Evolutionary conservation across 768 basidiomycete species (phyloP).

Genomic region (Leccinum boreale): DNA sequence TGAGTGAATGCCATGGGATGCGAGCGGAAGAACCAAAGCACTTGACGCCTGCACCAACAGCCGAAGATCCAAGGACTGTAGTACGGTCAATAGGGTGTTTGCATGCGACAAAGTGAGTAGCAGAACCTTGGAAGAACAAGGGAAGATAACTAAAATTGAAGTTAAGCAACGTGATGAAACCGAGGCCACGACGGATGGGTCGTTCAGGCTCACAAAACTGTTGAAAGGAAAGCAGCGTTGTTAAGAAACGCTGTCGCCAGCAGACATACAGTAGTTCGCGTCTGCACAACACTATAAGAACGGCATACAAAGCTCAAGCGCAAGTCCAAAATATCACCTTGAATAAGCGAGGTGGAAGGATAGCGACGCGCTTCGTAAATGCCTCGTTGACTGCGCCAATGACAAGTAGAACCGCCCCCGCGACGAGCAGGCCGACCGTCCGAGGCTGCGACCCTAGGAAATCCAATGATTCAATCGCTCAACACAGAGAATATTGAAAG

Average conservation of each 20-base stretch:
- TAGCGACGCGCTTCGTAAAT: constrained; percentile 60
- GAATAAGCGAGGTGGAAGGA: constrained; percentile 73
- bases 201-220: constrained; percentile 18
- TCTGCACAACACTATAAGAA: constrained; percentile 36
- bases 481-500: neutral
- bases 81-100: neutral
- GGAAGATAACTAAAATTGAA: constrained; percentile 51
- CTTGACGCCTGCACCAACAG: constrained; percentile 66
- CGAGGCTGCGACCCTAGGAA: constrained; percentile 49
- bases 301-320: neutral
- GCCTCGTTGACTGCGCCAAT: constrained; percentile 53
- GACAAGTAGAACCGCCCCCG: constrained; percentile 53
- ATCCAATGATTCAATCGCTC: neutral
- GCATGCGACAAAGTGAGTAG: neutral
- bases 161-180: neutral
- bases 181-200: neutral
- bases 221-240: constrained; percentile 56
- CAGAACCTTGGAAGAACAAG: constrained; percentile 58
- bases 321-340: constrained; percentile 37
- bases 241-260: constrained; percentile 60
- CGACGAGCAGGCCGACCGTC: constrained; percentile 54
- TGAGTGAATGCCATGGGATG: neutral
- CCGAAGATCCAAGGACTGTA: constrained; percentile 63
- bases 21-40: constrained; percentile 41
- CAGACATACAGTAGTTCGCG: constrained; percentile 65